Base-by-base conservation (phyloP, 208 protist species). In the Leishmania turanica region DNA sequence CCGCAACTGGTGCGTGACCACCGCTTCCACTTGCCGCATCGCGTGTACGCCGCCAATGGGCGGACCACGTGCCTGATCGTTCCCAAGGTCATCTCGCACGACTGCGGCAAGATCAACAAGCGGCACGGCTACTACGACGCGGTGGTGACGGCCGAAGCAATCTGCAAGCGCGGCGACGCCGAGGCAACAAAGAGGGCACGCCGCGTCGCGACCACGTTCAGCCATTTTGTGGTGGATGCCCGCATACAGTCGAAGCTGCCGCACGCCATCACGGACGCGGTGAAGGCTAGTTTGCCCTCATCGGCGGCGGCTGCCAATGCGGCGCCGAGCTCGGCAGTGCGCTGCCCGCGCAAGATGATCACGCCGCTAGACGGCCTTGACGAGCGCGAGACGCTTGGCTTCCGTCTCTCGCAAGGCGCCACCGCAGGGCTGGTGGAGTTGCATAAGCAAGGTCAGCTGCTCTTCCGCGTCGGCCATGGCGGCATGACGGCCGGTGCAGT, bases 71-170 rank as follows among this genome's bases (percentile, higher is more conserved):
- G 91, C 60, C 88, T 97, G 31, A 96, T 97, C 68, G 92, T 97
- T 34, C 94, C 94, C 0, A 90, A 92, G 49, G 78, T 90, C 47
- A 96, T 97, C 64, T 87, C 91, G 3, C 64, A 71, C 31, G 92
- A 94, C 77, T 95, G 91, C 68, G 85, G 87, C 65, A 95, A 95
- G 75, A 92, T 97, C 74, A 97, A 97, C 84, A 95, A 96, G 81
- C 89, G 94, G 3, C 91, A 96, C 76, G 87, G 90, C 27, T 96
- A 93, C 80, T 96, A 93, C 76, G 94, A 97, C 78, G 94, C 94
- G 11, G 94, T 97, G 31, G 86, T 97, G 60, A 96, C 94, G 65
- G 92, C 91, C 1, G 92, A 97, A 81, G 90, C 92, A 7, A 95
- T 97, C 51, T 95, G 92, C 91, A 90, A 90, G 69, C 87, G 87